A percentile compares a stretch with the other conserved stretches of the same genome.
phyloP scores from a whole-genome alignment of 192 early-diverging fungal genomes.

The Lobosporangium transversale region DNA sequence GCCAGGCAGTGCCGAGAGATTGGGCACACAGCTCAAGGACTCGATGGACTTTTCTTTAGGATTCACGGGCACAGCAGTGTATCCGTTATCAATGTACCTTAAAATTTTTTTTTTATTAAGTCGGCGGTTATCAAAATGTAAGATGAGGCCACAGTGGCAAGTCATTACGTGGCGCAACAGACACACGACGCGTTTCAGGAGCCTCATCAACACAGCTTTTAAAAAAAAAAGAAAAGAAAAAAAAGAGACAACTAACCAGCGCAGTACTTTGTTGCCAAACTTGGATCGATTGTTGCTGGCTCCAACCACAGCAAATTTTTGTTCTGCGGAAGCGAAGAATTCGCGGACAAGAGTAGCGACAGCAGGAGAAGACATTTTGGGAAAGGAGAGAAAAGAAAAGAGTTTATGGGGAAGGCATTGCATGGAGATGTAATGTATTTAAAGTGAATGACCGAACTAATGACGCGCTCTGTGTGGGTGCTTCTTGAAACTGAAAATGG shows the following conservation, averaged over 20 bases:
- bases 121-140: background rate
- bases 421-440: too few species aligned
- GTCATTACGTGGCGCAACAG: too few species aligned
- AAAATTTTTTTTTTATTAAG: too few species aligned
- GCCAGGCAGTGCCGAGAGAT: conserved; percentile 51
- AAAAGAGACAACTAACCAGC: conserved; percentile 63
- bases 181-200: too few species aligned
- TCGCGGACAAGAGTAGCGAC: conserved; percentile 42
- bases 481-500: too few species aligned
- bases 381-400: background rate
- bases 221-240: background rate
- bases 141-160: background rate
- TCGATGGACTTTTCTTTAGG: conserved; percentile 54
- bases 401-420: background rate
- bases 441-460: too few species aligned
- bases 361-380: conserved; percentile 2
- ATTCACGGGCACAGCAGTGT: conserved; percentile 37
- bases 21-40: conserved; percentile 34
- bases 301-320: conserved; percentile 79
- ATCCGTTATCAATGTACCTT: conserved; percentile 46
- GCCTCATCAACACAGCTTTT: too few species aligned
- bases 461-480: too few species aligned
- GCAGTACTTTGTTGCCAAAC: conserved; percentile 87
- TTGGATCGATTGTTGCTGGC: conserved; percentile 77
- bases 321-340: conserved; percentile 62